Evolutionary conservation across 1,139 yeast species (phyloP), one percentile per base, ranked within the genome.

Genomic region (Yamadazyma membranifaciens): DNA sequence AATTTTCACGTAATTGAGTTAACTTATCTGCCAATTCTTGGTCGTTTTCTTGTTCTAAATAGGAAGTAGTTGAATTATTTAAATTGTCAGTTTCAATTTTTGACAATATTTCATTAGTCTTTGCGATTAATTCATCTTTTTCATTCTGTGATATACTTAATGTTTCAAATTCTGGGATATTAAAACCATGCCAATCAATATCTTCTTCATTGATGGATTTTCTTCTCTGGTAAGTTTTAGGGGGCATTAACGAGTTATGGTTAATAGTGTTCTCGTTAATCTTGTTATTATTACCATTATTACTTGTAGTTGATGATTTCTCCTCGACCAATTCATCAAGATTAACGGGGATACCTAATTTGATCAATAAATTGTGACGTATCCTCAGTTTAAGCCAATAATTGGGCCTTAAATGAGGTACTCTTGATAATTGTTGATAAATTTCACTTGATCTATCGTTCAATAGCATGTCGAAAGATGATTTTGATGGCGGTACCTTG

Each of bases 381-480:
- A 81, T 69, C 27, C 77, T 70, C 62, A 80, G 78, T 42, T 69
- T 68, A 28, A 67, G 67, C 88, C 88, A 83, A 49, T 77, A 80
- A 25, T 73, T 69, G 0, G 80, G 81, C 27, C 65, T 68, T 35
- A 75, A 56, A 40, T 67, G 66, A 1, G 80, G 80, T 12, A 63
- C 46, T 9, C 62, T 57, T 0, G 75, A 62, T 16, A 78, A 54
- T 40, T 67, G 67, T 4, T 48, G 48, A 58, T 54, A 65, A 17
- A 65, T 63, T 34, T 59, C 58, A 9, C 41, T 42, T 1, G 73
- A 54, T 40, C 67, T 43, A 27, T 60, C 60, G 32, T 60, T 55
- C 9, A 68, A 49, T 20, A 20, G 7, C 15, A 65, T 14, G 9
- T 32, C 20, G 20, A 38, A 28, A 2, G 32, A 13, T 10, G 26